Percentiles rank a stretch among this genome's conserved stretches.
These are phyloP conservation scores for Naganishia sp. DNA, from an alignment of 1,284 basidiomycete genomes.

Conservation along the genomic window DNA sequence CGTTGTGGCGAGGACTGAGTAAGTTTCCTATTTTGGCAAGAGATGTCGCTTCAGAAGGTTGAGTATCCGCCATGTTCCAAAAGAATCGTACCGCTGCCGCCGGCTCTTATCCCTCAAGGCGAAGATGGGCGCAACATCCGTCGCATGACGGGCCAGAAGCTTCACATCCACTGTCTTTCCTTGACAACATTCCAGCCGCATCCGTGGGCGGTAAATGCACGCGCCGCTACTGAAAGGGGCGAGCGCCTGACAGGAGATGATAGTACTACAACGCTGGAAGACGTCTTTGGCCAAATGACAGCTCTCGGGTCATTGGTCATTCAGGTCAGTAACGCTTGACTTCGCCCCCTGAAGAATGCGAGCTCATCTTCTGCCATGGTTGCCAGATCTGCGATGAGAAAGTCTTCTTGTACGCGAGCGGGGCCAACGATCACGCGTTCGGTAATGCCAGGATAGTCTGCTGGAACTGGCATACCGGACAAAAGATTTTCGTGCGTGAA, in stretches of 20 bases:
- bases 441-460: constrained; percentile 37
- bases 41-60: background rate
- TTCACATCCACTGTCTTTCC: constrained; percentile 46
- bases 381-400: constrained; percentile 52
- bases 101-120: background rate
- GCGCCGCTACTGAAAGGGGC: constrained; percentile 1
- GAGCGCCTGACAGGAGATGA: background rate
- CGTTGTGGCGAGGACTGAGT: constrained; percentile 46
- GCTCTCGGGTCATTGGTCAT: constrained; percentile 23
- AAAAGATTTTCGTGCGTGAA: constrained; percentile 45
- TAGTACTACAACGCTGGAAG: constrained; percentile 21
- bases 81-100: background rate
- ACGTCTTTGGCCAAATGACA: constrained; percentile 40
- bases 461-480: constrained; percentile 52
- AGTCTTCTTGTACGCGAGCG: constrained; percentile 43
- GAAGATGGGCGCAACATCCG: no score
- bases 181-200: constrained; percentile 49
- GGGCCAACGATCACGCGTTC: constrained; percentile 7
- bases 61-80: no score
- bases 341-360: no score
- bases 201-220: constrained; percentile 39
- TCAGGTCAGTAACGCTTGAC: constrained; percentile 35
- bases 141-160: constrained; percentile 27
- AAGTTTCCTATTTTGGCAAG: constrained; percentile 31
- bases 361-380: background rate